Evolutionary conservation across 1,139 yeast genomes (phyloP).

Genomic region (Kurtzmaniella quercitrusa): DNA sequence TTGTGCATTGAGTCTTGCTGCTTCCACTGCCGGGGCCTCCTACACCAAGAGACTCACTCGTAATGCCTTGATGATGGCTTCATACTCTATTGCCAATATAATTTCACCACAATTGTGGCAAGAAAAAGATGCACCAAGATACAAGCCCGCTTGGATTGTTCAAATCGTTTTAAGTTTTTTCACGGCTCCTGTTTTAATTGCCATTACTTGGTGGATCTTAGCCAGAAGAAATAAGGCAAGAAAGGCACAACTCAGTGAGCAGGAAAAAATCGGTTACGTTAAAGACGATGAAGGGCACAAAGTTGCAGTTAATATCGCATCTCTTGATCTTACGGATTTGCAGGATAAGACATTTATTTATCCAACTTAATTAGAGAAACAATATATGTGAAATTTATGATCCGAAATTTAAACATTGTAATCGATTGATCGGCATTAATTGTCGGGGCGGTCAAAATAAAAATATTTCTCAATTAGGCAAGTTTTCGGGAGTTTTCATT

Average conservation of each 20-base stretch:
- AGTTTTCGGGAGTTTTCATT: neutral
- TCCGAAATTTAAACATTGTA: too few species aligned
- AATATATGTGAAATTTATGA: too few species aligned
- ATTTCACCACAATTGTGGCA: conserved; percentile 24
- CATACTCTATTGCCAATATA: conserved; percentile 22
- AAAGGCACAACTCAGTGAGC: conserved; percentile 5
- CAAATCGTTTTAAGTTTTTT: conserved; percentile 46
- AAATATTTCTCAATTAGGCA: neutral
- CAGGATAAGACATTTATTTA: conserved; percentile 44
- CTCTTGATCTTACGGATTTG: conserved; percentile 43
- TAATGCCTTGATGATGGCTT: conserved; percentile 19
- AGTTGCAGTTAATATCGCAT: conserved; percentile 31
- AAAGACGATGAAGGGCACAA: conserved; percentile 25
- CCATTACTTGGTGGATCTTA: conserved; percentile 35
- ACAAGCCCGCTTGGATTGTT: conserved; percentile 48
- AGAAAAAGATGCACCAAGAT: conserved; percentile 15
- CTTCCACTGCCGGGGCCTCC: conserved; percentile 21
- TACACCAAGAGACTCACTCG: conserved; percentile 22
- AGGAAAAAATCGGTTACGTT: conserved; percentile 18
- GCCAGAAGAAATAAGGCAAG: conserved; percentile 33
- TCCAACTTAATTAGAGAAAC: conserved; percentile 17
- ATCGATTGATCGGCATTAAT: neutral
- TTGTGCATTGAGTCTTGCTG: conserved; percentile 19
- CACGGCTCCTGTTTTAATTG: conserved; percentile 32
- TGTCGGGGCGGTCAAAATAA: neutral